Base-by-base conservation (phyloP, 148 eudicot genomes). In the Bassia scoparia region DNA sequence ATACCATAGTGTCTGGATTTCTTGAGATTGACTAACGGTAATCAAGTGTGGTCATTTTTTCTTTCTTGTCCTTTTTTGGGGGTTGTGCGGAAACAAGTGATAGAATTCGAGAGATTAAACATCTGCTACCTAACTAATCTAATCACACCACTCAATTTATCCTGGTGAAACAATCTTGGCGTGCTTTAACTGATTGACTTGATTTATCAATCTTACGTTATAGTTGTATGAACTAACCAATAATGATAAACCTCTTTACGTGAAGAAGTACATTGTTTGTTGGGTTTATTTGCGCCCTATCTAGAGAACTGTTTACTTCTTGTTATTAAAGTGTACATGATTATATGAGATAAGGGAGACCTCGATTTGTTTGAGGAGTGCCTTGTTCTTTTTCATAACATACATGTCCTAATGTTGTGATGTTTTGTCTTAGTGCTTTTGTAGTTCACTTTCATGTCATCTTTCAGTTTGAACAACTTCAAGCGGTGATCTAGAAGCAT, bases 391-490 rank as follows among this genome's bases (percentile, higher is more conserved):
- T n/a, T 14, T 72, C 0, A 29, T 38, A 21, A 23, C 2, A 16
- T 49, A 29, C 33, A 2, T 30, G 17, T 21, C 44, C 33, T 65
- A n/a, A 14, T 71, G 31, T 65, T 53, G 62, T 52, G 38, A 50
- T 35, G 10, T 52, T 61, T 23, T 54, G 41, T 16, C 53, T 27
- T 54, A 55, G 38, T 21, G n/a, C n/a, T 74, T 58, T 37, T 31
- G 8, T 54, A 21, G 3, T 63, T 73, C 48, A 49, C 68, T 52
- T 48, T 44, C 52, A 48, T 27, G 34, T 69, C 56, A 27, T 33
- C 50, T 53, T 65, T 75, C 81, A 96, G 96, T 96, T 96, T 77
- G 99, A 96, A 74, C 96, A 96, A 80, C 97, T 96, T 83, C 99
- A 90, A 79, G 87, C 79, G 24, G 87, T 67, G 96, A 96, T 88